These are phyloP conservation scores for Jaminaea rosea DNA, from an alignment of 1,284 basidiomycete species.

Conservation along the genomic window DNA sequence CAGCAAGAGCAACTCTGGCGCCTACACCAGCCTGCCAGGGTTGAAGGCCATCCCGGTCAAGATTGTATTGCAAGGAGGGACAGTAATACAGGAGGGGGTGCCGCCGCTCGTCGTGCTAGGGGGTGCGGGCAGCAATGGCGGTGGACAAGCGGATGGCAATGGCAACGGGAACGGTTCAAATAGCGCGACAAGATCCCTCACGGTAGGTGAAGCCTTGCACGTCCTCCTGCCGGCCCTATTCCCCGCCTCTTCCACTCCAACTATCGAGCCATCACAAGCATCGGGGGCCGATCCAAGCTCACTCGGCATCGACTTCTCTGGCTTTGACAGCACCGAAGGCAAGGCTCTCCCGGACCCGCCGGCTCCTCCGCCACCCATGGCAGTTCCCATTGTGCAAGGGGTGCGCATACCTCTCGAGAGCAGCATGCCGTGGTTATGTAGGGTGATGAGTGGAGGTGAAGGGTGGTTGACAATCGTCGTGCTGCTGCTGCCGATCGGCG, in stretches of 20 bases:
- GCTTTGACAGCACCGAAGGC: too few species aligned
- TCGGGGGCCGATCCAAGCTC: neutral
- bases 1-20: neutral
- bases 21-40: neutral
- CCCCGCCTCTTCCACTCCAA: slow-evolving; percentile 50
- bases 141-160: neutral
- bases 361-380: slow-evolving; percentile 43
- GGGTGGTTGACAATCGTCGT: too few species aligned
- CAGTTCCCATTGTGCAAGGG: slow-evolving; percentile 68
- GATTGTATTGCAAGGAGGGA: slow-evolving; percentile 74
- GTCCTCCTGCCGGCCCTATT: slow-evolving; percentile 48
- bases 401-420: slow-evolving; percentile 74
- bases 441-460: slow-evolving; percentile 79
- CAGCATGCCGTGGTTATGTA: slow-evolving; percentile 84
- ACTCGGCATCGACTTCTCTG: neutral
- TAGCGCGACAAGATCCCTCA: neutral
- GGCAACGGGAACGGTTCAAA: neutral
- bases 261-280: neutral
- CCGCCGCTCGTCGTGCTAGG: slow-evolving; percentile 66
- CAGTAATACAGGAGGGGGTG: slow-evolving; percentile 77
- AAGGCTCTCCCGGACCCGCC: slow-evolving; percentile 8
- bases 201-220: slow-evolving; percentile 46
- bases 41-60: slow-evolving; percentile 69
- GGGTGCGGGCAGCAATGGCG: slow-evolving; percentile 2
- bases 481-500: too few species aligned